Conservation (phyloP, 2,329 filamentous ascomycete genomes). For the Bimuria novae-zelandiae region DNA sequence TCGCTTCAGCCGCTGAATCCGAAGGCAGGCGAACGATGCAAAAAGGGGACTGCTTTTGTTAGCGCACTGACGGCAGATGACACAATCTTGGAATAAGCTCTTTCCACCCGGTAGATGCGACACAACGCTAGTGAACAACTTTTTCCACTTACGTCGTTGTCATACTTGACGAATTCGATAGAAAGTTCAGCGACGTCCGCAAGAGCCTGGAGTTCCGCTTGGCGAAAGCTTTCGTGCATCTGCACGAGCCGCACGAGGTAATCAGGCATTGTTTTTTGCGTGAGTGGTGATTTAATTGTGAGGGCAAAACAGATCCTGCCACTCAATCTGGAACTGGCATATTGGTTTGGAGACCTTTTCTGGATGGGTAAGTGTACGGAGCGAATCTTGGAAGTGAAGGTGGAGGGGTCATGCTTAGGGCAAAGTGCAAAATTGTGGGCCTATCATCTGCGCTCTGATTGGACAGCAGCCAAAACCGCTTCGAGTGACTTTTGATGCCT, state of each 20-base stretch:
- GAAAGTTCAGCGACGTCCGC: constrained; percentile 70
- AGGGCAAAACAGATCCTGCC: background rate
- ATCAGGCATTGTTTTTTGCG: too few relatives aligned
- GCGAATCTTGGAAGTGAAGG: background rate
- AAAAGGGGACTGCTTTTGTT: constrained; percentile 74
- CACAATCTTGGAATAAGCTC: background rate
- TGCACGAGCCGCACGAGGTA: constrained; percentile 91
- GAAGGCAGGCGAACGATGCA: constrained; percentile 72
- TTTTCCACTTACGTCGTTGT: constrained; percentile 65
- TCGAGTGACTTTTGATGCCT: too few relatives aligned
- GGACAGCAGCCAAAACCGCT: background rate
- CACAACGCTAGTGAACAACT: background rate
- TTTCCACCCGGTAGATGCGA: background rate
- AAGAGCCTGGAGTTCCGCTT: constrained; percentile 80
- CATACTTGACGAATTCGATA: constrained; percentile 76
- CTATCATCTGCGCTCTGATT: background rate
- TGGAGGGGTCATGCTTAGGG: constrained; percentile 3
- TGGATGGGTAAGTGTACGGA: background rate
- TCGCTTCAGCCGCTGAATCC: constrained; percentile 65
- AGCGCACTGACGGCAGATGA: constrained; percentile 5
- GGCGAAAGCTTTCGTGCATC: constrained; percentile 86
- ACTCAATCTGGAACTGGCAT: constrained; percentile 7
- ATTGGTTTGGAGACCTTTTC: background rate
- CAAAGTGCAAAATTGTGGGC: constrained; percentile 7
- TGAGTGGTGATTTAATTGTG: too few relatives aligned